Evolutionary conservation across 495 filamentous ascomycete genomes (phyloP).

Genomic region (Podospora pseudopauciseta): DNA sequence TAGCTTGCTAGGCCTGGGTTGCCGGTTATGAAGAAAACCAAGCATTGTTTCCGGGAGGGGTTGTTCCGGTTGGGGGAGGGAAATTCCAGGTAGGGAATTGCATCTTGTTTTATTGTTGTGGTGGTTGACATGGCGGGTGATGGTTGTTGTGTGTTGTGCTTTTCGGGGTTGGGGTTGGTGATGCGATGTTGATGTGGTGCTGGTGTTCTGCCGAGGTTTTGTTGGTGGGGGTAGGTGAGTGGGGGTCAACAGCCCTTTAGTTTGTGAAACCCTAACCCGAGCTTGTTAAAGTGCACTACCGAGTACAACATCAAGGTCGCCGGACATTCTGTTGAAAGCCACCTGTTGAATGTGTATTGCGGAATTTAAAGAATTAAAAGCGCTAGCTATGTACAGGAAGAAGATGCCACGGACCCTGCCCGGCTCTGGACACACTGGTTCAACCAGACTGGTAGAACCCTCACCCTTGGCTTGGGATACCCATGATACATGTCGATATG

Average conservation of each 20-base stretch:
- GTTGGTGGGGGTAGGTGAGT: background rate
- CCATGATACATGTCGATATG: background rate
- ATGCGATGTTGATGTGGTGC: conserved; percentile 1
- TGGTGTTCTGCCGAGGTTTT: background rate
- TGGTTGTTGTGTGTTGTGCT: background rate
- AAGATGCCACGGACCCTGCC: too few species aligned
- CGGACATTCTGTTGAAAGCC: background rate
- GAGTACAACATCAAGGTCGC: background rate
- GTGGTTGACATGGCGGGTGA: background rate
- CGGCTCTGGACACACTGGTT: too few species aligned
- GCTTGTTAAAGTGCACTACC: too few species aligned
- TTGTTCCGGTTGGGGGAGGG: conserved; percentile 15
- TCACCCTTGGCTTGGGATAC: too few species aligned
- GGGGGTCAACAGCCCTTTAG: background rate
- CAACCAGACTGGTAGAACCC: too few species aligned
- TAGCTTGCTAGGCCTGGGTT: conserved; percentile 84
- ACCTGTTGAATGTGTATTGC: too few species aligned
- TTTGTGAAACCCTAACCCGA: background rate
- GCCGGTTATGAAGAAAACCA: conserved; percentile 70
- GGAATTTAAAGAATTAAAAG: too few species aligned
- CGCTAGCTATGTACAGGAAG: too few species aligned
- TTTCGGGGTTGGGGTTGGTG: background rate
- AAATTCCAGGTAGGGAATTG: conserved; percentile 16
- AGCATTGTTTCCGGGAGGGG: conserved; percentile 21
- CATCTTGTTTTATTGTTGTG: background rate